Conservation (phyloP, 1,284 basidiomycete genomes). For the Tylopilus sp. region DNA sequence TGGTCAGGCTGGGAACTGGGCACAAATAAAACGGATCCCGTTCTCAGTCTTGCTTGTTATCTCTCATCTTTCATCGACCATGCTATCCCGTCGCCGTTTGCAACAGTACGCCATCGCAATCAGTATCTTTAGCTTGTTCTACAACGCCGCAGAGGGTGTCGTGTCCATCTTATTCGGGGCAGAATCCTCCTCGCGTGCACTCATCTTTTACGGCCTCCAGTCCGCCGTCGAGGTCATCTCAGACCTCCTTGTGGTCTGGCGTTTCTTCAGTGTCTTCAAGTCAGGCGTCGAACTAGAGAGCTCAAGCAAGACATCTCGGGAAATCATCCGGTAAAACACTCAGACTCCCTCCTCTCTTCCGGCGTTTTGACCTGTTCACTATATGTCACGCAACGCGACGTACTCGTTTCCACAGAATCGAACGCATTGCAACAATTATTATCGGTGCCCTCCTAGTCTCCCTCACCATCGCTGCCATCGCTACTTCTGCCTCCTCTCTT, state of each 20-base stretch:
- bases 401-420: slow-evolving; percentile 19
- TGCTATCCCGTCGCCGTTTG: slow-evolving; percentile 21
- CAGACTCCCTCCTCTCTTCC: not conserved
- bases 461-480: slow-evolving; percentile 38
- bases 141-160: slow-evolving; percentile 31
- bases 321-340: not conserved
- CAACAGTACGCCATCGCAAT: slow-evolving; percentile 34
- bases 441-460: slow-evolving; percentile 38
- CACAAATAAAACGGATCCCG: not conserved
- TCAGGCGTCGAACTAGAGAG: slow-evolving; percentile 18
- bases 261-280: slow-evolving; percentile 35
- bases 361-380: not conserved
- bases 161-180: slow-evolving; percentile 43
- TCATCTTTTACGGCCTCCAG: slow-evolving; percentile 50
- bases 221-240: slow-evolving; percentile 27
- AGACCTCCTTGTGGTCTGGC: slow-evolving; percentile 32
- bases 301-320: not conserved
- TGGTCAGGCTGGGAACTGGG: not conserved
- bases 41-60: not conserved
- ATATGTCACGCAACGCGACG: not conserved
- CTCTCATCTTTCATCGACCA: slow-evolving; percentile 2
- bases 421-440: slow-evolving; percentile 34
- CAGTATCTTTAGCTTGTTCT: slow-evolving; percentile 34
- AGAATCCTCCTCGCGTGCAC: slow-evolving; percentile 43
- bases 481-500: slow-evolving; percentile 35